Evolutionary conservation across 1,284 basidiomycete species (phyloP).

Genomic region (Cutaneotrichosporon dermatis): DNA sequence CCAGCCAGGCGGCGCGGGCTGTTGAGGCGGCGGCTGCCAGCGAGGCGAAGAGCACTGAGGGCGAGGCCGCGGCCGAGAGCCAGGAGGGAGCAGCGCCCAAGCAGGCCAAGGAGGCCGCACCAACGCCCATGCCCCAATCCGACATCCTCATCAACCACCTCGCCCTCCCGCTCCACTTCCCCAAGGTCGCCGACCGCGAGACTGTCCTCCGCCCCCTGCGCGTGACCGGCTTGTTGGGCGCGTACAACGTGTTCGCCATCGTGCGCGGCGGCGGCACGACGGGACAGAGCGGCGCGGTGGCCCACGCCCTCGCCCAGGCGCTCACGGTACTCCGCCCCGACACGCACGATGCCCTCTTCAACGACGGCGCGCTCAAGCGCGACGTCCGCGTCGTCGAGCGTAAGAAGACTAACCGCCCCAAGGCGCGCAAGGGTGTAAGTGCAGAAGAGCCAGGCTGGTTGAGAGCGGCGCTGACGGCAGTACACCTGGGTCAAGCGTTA

Average conservation of each 20-base stretch:
- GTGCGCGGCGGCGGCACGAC: conserved; percentile 82
- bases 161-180: conserved; percentile 74
- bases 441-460: conserved; percentile 9
- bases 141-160: conserved; percentile 78
- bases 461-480: conserved; percentile 48
- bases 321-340: conserved; percentile 67
- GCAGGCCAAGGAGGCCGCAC: not conserved
- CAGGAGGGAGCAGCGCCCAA: not conserved
- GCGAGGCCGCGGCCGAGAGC: conserved; percentile 2
- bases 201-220: conserved; percentile 75
- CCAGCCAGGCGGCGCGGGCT: conserved; percentile 51
- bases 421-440: conserved; percentile 85
- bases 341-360: conserved; percentile 62
- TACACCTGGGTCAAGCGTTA: conserved; percentile 95
- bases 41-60: not conserved
- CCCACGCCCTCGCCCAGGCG: conserved; percentile 77
- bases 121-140: conserved; percentile 50
- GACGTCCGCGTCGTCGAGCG: conserved; percentile 97
- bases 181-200: conserved; percentile 71
- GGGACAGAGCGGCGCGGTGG: conserved; percentile 86
- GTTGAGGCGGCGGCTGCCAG: not conserved
- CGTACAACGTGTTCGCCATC: conserved; percentile 87
- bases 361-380: conserved; percentile 79
- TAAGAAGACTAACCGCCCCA: conserved; percentile 88
- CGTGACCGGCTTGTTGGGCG: conserved; percentile 76